Base-by-base conservation (phyloP, 306 rosid genomes). In the Pterocarpus macrocarpus region DNA sequence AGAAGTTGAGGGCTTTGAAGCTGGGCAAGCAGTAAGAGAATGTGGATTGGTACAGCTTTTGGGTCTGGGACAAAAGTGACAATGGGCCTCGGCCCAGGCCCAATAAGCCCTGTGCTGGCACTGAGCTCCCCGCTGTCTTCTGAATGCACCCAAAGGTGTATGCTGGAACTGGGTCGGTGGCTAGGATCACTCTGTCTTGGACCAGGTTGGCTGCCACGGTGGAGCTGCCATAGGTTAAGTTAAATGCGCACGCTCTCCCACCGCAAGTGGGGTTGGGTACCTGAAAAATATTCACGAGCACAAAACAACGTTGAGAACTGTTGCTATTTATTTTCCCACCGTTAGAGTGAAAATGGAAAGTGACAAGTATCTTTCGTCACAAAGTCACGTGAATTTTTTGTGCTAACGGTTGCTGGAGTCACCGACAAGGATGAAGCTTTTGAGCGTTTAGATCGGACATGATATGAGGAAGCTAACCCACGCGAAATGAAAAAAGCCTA, bases 1-100 rank as follows among this genome's bases (percentile, higher is more conserved):
- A 86, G 63, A 90, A 96, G 75, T 90, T 90, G 3, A 49, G 66
- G 16, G 99, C 62, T 71, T 96, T 93, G 84, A 89, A 91, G 81
- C 98, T 88, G 6, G 99, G 99, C 59, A 96, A 83, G 79, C 99
- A 96, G 73, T 96, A 96, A 2, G 99, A 96, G 79, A 96, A 96
- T n/a, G 97, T 96, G 38, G 97, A 96, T 6, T 80, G 34, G 83
- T 96, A 96, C 2, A 96, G 85, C 7, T 85, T 81, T 53, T 96
- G 94, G 78, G 91, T 86, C 77, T 96, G 99, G 7, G 91, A 83
- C 17, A 96, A 70, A 0, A 96, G 89, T 0, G 99, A 93, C 5
- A 96, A 77, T 7, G 97, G 93, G 83, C 99, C 99, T 59, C 99
- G 92, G 86, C 99, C 97, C 50, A 96, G 73, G 62, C 99, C 99